phyloP scores from a whole-genome alignment of 306 rosid genomes.

The Quercus agrifolia region DNA sequence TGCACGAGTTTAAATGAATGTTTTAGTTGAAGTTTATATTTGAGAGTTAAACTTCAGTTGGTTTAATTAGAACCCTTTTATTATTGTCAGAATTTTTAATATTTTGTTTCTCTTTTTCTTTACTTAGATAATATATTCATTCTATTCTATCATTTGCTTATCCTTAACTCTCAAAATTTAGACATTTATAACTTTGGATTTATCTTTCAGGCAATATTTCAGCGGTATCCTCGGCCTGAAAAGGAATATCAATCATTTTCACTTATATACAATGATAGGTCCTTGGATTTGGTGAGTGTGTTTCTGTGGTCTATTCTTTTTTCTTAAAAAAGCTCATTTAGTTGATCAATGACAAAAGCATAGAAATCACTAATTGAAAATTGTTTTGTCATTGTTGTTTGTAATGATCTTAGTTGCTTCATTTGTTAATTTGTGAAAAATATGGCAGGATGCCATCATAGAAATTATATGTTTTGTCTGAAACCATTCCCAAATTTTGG shows the following conservation, averaged over 20 bases:
- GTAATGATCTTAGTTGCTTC: conserved; percentile 7
- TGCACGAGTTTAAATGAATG: conserved; percentile 11
- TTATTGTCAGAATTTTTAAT: conserved; percentile 8
- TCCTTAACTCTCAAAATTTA: conserved; percentile 22
- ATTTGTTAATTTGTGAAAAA: conserved; percentile 13
- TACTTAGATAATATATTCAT: background rate
- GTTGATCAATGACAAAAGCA: conserved; percentile 3
- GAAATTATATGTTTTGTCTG: conserved; percentile 5
- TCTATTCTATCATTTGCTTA: conserved; percentile 4
- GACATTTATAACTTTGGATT: conserved; percentile 20
- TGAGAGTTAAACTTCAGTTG: conserved; percentile 3
- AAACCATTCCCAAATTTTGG: too few relatives aligned
- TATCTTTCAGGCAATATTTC: conserved; percentile 80
- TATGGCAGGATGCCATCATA: background rate
- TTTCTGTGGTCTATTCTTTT: conserved; percentile 9
- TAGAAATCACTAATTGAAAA: conserved; percentile 9
- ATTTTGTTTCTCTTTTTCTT: background rate
- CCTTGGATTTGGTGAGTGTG: conserved; percentile 90
- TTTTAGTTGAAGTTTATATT: background rate
- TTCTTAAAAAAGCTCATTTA: background rate
- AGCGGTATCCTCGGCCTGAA: conserved; percentile 94
- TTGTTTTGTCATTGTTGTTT: conserved; percentile 10
- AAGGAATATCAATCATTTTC: conserved; percentile 99
- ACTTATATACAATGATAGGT: conserved; percentile 72
- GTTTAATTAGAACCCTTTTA: background rate